Conservation (phyloP, 2,329 filamentous ascomycete species). For the Hypoxylon sp. region DNA sequence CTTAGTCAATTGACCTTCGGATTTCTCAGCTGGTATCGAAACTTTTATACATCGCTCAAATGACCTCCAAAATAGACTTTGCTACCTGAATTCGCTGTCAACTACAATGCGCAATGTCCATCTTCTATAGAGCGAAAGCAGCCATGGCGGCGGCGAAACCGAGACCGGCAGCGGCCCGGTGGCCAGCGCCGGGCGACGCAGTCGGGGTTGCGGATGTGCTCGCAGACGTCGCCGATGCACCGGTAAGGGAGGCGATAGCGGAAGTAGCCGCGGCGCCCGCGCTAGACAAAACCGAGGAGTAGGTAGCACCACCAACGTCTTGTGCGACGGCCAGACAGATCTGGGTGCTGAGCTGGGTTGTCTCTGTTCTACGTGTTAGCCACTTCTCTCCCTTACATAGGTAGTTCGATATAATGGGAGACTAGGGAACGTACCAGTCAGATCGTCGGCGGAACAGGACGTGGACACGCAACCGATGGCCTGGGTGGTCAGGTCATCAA, state of each 20-base stretch:
- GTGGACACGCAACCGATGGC: constrained; percentile 57
- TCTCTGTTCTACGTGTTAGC: constrained; percentile 43
- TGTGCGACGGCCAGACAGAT: constrained; percentile 49
- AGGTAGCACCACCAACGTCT: constrained; percentile 31
- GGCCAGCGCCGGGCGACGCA: constrained; percentile 44
- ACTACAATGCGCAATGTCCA: not conserved
- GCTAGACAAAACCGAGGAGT: constrained; percentile 37
- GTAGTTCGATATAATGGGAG: not conserved
- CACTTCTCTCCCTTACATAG: not conserved
- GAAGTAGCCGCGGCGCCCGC: constrained; percentile 36
- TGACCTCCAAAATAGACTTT: not conserved
- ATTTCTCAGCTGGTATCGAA: constrained; percentile 22
- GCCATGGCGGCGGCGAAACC: constrained; percentile 54
- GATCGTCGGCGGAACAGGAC: constrained; percentile 55
- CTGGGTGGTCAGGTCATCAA: constrained; percentile 54
- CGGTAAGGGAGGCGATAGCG: constrained; percentile 39
- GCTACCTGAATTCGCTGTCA: constrained; percentile 1
- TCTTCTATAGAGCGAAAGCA: constrained; percentile 53
- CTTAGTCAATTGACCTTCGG: constrained; percentile 12
- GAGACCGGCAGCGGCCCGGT: constrained; percentile 49
- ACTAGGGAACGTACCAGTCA: constrained; percentile 54
- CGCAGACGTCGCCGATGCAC: constrained; percentile 26
- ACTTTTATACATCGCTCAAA: constrained; percentile 24
- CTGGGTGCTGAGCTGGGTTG: constrained; percentile 45
- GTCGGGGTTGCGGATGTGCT: constrained; percentile 31